Base-by-base conservation (phyloP, 352 stramenopile species). In the Phytopythium montanum region DNA sequence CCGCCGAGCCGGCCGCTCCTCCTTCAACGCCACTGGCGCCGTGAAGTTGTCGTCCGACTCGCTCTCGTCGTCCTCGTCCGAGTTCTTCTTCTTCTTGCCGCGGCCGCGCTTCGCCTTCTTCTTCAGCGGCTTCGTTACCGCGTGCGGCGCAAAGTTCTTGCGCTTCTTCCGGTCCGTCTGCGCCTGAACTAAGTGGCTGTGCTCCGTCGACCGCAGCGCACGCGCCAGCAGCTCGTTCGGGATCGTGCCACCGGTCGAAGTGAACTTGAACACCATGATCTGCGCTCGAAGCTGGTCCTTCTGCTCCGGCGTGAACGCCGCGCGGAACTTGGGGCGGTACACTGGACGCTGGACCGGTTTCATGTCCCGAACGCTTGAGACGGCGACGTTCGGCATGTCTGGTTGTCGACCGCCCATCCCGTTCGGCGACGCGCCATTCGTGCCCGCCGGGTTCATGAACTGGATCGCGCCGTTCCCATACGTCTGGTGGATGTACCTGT, bases 241-340 rank as follows among this genome's bases (percentile, higher is more conserved):
- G 51, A 95, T 95, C 2, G 74, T 79, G 19, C 79, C 81, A 18
- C 83, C 86, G 5, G 79, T 93, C 5, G 85, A 90, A 21, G 83
- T 91, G 64, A 91, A 95, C 57, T 96, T 96, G 69, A 96, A 96
- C 54, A 94, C 84, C 85, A 96, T 95, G 64, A 96, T 96, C 59
- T 96, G 87, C 36, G 87, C 84, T 54, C 87, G 82, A 14, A 96
- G 56, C 33, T 96, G 87, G 53, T 96, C 87, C 60, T 96, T 96
- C 55, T 95, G 87, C 56, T 95, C 87, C 21, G 72, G 70, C 13
- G 83, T 81, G 54, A 94, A 95, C 6, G 70, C 79, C 29, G 81
- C 82, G 54, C 85, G 82, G 23, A 86, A 54, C 13, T 61, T 51
- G 2, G 75, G 56, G 16, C 81, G 77, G n/a, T 66, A 72, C 8